phyloP scores from a whole-genome alignment of 2,329 filamentous ascomycete species.

The Cercospora nicotianae region DNA sequence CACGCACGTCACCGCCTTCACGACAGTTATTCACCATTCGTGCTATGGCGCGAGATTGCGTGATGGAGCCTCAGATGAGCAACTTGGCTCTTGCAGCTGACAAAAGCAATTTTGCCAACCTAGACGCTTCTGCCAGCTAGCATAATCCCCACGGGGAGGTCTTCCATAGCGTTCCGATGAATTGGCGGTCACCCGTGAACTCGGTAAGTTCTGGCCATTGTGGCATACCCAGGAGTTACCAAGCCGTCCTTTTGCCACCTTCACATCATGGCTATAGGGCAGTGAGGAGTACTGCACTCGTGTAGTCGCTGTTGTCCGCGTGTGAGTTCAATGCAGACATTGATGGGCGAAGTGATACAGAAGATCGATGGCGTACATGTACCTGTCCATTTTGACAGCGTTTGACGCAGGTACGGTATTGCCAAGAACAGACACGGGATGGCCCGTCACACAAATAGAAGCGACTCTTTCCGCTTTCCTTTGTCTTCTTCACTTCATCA shows the following conservation, averaged over 20 bases:
- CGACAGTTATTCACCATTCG: neutral
- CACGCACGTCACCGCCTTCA: neutral
- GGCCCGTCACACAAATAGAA: neutral
- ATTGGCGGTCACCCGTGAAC: neutral
- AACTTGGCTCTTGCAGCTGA: slow-evolving; percentile 2
- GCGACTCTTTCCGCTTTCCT: neutral
- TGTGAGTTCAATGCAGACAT: too few species aligned
- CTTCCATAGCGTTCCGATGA: neutral
- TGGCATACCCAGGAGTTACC: neutral
- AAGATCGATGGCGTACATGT: neutral
- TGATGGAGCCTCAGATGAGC: slow-evolving; percentile 9
- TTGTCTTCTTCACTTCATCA: neutral
- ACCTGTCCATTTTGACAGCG: neutral
- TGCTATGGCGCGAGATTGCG: slow-evolving; percentile 15
- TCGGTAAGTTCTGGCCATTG: neutral
- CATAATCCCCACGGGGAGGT: neutral
- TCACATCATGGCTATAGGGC: neutral
- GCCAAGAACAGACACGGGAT: neutral
- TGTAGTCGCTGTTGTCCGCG: too few species aligned
- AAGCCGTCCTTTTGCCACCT: neutral
- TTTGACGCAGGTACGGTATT: neutral
- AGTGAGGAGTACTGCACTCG: too few species aligned
- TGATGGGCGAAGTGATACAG: neutral
- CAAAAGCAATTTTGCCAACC: neutral
- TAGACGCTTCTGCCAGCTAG: neutral